A percentile compares a stretch with the other conserved stretches of the same genome.
These are phyloP conservation scores for Mycena venus DNA, from an alignment of 768 basidiomycete species.

Conservation along the genomic window DNA sequence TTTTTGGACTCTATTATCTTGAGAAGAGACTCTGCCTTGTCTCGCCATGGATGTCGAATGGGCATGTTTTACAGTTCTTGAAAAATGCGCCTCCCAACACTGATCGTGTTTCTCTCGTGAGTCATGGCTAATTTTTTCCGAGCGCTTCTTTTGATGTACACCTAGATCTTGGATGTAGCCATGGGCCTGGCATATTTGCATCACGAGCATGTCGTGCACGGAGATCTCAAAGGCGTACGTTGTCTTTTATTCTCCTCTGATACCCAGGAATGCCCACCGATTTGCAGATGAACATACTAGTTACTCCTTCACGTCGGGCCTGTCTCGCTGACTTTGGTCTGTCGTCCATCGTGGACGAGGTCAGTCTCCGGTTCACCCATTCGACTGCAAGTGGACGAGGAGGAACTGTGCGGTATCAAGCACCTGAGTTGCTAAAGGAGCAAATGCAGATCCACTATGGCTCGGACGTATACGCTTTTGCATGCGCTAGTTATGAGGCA, in stretches of 20 bases:
- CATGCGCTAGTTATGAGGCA: conserved; percentile 29
- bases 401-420: conserved; percentile 25
- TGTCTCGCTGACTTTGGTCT: conserved; percentile 35
- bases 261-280: background rate
- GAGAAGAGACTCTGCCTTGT: conserved; percentile 28
- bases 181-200: conserved; percentile 29
- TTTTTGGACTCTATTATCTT: conserved; percentile 27
- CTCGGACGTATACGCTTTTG: conserved; percentile 31
- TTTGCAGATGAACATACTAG: conserved; percentile 30
- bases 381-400: conserved; percentile 20
- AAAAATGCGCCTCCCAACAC: background rate
- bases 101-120: conserved; percentile 17
- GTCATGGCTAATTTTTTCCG: background rate
- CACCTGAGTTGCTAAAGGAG: conserved; percentile 12
- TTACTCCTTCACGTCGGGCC: conserved; percentile 31
- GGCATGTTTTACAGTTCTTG: conserved; percentile 21
- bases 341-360: conserved; percentile 21
- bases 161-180: conserved; percentile 21
- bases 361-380: conserved; percentile 22
- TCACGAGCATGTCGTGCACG: conserved; percentile 27
- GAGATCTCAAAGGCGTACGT: conserved; percentile 36
- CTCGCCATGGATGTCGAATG: conserved; percentile 7
- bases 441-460: background rate
- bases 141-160: background rate
- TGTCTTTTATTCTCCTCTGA: background rate